Evolutionary conservation across 352 stramenopile species (phyloP).

Genomic region (Pythium vanterpoolii): DNA sequence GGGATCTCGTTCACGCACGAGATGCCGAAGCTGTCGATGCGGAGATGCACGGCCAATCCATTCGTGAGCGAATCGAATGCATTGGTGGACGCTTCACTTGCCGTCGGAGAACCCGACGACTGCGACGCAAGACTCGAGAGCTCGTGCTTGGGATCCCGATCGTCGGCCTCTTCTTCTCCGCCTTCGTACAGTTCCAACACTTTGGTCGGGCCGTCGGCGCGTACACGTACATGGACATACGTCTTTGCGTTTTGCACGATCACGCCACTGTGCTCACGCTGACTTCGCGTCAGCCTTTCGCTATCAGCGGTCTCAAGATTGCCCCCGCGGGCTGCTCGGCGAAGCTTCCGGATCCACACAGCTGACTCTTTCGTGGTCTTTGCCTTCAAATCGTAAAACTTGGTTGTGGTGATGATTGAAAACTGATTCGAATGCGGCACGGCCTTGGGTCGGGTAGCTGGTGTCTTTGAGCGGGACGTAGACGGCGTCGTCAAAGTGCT

Average conservation of each 20-base stretch:
- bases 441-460: slow-evolving; percentile 22
- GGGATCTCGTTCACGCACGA: slow-evolving; percentile 87
- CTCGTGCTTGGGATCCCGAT: slow-evolving; percentile 77
- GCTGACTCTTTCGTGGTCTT: slow-evolving; percentile 70
- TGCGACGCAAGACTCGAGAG: slow-evolving; percentile 60
- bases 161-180: slow-evolving; percentile 82
- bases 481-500: slow-evolving; percentile 26
- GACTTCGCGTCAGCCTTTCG: slow-evolving; percentile 17
- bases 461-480: slow-evolving; percentile 24
- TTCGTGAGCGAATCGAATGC: slow-evolving; percentile 63
- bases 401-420: slow-evolving; percentile 83
- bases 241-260: slow-evolving; percentile 79
- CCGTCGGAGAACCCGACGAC: slow-evolving; percentile 61
- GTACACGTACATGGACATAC: slow-evolving; percentile 81
- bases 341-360: slow-evolving; percentile 64
- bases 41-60: slow-evolving; percentile 65
- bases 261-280: slow-evolving; percentile 35
- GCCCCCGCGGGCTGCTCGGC: slow-evolving; percentile 50
- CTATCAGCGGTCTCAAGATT: slow-evolving; percentile 12
- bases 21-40: slow-evolving; percentile 74
- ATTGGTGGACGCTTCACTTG: slow-evolving; percentile 76
- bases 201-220: slow-evolving; percentile 87
- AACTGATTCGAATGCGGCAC: slow-evolving; percentile 69
- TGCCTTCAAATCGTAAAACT: slow-evolving; percentile 83
- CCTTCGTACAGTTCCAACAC: slow-evolving; percentile 90